A percentile compares a stretch with the other conserved stretches of the same genome.
phyloP scores from a whole-genome alignment of 495 filamentous ascomycete genomes.

The Penicillium dipodomyicola region DNA sequence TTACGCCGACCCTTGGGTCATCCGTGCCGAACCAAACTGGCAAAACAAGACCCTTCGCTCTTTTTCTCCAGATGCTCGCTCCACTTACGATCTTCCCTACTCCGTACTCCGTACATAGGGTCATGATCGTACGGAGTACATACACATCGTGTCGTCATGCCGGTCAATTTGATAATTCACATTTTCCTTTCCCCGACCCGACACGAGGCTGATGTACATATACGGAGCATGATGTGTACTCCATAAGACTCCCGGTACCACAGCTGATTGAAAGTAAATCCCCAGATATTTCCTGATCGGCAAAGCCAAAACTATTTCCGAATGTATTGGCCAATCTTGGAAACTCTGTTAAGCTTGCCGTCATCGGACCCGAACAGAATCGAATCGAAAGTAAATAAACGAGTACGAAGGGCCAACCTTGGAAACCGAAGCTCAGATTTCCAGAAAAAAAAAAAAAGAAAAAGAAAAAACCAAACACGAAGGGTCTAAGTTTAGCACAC shows the following conservation, averaged over 20 bases:
- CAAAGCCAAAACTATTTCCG: background rate
- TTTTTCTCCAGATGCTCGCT: conserved; percentile 8
- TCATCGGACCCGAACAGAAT: conserved; percentile 4
- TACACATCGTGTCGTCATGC: conserved; percentile 12
- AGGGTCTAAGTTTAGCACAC: conserved; percentile 42
- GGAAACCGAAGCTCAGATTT: background rate
- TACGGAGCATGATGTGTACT: background rate
- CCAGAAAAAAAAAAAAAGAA: background rate
- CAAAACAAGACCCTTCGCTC: conserved; percentile 6
- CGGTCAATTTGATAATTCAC: conserved; percentile 10
- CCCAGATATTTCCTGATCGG: background rate
- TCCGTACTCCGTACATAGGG: no score
- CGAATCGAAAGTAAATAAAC: background rate
- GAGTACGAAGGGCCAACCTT: background rate
- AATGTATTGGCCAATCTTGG: background rate
- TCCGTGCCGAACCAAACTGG: conserved; percentile 1
- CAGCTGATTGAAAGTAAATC: no score
- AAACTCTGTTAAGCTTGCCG: background rate
- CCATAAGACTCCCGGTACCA: no score
- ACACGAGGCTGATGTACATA: conserved; percentile 8
- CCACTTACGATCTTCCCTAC: conserved; percentile 8
- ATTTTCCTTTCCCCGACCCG: background rate
- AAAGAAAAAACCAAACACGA: conserved; percentile 4
- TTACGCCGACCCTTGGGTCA: conserved; percentile 10
- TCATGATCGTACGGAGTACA: background rate